Evolutionary conservation across 2,329 filamentous ascomycete species (phyloP), one percentile per base, ranked within the genome.

Genomic region (Ceratocystis alfenasii): DNA sequence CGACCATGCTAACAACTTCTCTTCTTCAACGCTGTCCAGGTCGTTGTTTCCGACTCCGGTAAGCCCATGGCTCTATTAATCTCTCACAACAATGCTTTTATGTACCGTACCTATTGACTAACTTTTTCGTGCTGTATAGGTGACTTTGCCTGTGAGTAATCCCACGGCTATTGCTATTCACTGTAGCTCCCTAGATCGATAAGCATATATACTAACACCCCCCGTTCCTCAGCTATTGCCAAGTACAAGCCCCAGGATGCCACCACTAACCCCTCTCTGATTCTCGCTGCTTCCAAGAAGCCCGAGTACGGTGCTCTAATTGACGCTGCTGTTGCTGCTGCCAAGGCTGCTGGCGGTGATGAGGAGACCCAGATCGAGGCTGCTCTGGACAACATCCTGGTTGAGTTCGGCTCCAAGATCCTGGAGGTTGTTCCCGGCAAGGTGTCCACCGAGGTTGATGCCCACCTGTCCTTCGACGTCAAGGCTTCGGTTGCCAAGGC

Each of bases 211-310:
- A 25, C 22, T 55, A 8, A 65, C 68, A 70, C 68, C 22, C 65
- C 75, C 30, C 48, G 2, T 17, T 78, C 78, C 71, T 77, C 80
- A 86, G 92, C 92, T 78, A 99, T 99, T 78, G 92, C 83, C 83
- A 96, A 97, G 83, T 99, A 99, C 87, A 95, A 96, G 87, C 94
- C 94, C 71, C 92, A 99, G 84, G 94, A 99, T 89, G 94, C 94
- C 75, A 99, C 94, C 78, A 99, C 94, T 82, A 99, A 99, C 87
- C 94, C 94, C 68, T 97, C 94, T 70, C 84, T 99, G 77, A 97
- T 99, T 79, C 88, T 99, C 76, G 93, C 92, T 72, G 94, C 94
- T 70, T 92, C 94, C 76, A 97, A 99, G 85, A 97, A 97, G 86
- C 75, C 89, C 76, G 92, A 96, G 79, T 97, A 97, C 78, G 90